phyloP scores from a whole-genome alignment of 2,329 filamentous ascomycete species.

The Hypoxylon sp. region DNA sequence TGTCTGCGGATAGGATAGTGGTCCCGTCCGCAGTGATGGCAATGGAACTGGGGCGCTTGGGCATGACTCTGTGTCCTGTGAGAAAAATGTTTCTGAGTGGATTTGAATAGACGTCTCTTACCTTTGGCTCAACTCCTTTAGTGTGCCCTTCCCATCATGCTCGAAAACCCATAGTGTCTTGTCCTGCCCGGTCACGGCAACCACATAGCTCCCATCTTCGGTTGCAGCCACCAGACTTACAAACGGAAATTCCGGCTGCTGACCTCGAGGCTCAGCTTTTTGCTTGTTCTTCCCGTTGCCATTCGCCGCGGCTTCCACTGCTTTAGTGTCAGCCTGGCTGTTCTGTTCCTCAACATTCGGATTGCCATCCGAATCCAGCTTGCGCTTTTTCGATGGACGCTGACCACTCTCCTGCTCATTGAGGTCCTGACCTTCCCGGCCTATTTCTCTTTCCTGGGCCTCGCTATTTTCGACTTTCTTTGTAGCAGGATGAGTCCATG shows the following conservation, averaged over 20 bases:
- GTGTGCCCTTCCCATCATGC: slow-evolving; percentile 70
- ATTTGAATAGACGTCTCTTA: slow-evolving; percentile 55
- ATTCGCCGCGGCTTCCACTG: slow-evolving; percentile 32
- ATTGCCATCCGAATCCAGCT: slow-evolving; percentile 37
- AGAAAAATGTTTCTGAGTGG: slow-evolving; percentile 44
- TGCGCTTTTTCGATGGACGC: slow-evolving; percentile 49
- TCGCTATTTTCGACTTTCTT: slow-evolving; percentile 30
- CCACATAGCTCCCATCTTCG: slow-evolving; percentile 74
- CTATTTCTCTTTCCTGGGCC: slow-evolving; percentile 10
- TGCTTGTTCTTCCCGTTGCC: slow-evolving; percentile 52
- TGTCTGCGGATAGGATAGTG: slow-evolving; percentile 88
- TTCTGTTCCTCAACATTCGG: slow-evolving; percentile 19
- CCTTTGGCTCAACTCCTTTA: slow-evolving; percentile 81
- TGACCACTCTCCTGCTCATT: slow-evolving; percentile 41
- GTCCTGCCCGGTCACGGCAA: slow-evolving; percentile 90
- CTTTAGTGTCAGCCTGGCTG: slow-evolving; percentile 28
- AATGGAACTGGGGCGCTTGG: slow-evolving; percentile 88
- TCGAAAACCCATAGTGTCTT: slow-evolving; percentile 90
- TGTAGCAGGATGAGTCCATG: slow-evolving; percentile 50
- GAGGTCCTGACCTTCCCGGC: slow-evolving; percentile 25
- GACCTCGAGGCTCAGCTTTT: slow-evolving; percentile 44
- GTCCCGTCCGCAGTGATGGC: slow-evolving; percentile 76
- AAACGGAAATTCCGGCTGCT: slow-evolving; percentile 67
- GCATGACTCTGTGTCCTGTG: slow-evolving; percentile 76
- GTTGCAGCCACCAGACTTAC: slow-evolving; percentile 79